A percentile compares a stretch with the other conserved stretches of the same genome.
Conservation (phyloP, 78 protist genomes). For the Thecamonas trahens region DNA sequence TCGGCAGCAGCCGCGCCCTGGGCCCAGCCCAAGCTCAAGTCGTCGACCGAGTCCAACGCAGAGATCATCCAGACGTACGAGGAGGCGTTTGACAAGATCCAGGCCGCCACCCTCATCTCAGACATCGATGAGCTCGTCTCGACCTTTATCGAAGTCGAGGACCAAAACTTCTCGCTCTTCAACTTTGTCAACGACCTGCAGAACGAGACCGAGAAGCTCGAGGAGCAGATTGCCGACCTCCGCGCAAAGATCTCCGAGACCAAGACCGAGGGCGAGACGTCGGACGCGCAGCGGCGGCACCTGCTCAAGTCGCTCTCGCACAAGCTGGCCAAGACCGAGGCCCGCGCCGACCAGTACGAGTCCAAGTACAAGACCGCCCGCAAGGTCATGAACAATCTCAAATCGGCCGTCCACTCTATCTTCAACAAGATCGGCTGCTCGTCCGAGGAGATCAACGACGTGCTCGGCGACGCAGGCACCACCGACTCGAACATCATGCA, state of each 20-base stretch:
- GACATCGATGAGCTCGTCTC: slow-evolving; percentile 55
- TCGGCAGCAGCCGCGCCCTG: too few species aligned
- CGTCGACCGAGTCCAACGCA: not conserved
- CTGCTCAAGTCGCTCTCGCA: slow-evolving; percentile 27
- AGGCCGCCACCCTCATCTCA: slow-evolving; percentile 58
- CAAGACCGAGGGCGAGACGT: slow-evolving; percentile 13
- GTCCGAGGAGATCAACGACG: not conserved
- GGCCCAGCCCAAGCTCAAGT: slow-evolving; percentile 5
- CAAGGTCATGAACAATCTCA: slow-evolving; percentile 16
- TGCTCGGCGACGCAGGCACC: slow-evolving; percentile 27
- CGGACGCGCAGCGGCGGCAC: slow-evolving; percentile 31
- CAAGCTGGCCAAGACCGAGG: not conserved
- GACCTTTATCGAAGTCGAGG: slow-evolving; percentile 58
- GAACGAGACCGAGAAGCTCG: slow-evolving; percentile 43
- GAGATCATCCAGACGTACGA: slow-evolving; percentile 50
- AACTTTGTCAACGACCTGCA: slow-evolving; percentile 62
- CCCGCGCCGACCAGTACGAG: slow-evolving; percentile 26
- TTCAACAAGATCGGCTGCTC: slow-evolving; percentile 18
- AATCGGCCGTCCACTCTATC: slow-evolving; percentile 10
- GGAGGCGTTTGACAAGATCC: slow-evolving; percentile 57
- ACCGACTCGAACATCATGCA: slow-evolving; percentile 36
- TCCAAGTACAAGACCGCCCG: slow-evolving; percentile 4
- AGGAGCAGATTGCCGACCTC: slow-evolving; percentile 31
- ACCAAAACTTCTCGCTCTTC: slow-evolving; percentile 57
- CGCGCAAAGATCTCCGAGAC: slow-evolving; percentile 16